Evolutionary conservation across 2,329 filamentous ascomycete species (phyloP).

Genomic region (Tricladium varicosporioides): DNA sequence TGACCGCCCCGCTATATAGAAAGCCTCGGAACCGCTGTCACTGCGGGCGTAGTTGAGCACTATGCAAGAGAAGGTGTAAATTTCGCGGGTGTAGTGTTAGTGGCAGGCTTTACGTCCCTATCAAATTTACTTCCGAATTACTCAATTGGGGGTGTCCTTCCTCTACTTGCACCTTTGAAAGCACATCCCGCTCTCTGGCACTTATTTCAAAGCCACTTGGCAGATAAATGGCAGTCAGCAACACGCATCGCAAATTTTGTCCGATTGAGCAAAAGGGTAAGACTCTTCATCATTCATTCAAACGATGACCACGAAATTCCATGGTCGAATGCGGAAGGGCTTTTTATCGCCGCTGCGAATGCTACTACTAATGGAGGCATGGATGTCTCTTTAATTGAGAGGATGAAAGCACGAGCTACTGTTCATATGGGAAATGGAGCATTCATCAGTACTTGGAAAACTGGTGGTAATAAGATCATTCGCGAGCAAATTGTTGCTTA

Average conservation of each 20-base stretch:
- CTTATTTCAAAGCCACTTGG: constrained; percentile 59
- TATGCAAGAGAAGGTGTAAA: constrained; percentile 59
- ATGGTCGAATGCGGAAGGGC: constrained; percentile 63
- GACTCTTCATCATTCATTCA: constrained; percentile 75
- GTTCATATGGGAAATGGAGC: constrained; percentile 33
- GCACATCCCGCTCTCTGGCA: constrained; percentile 62
- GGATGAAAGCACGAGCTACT: constrained; percentile 32
- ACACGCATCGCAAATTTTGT: constrained; percentile 61
- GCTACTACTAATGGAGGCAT: constrained; percentile 42
- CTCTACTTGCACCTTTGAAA: constrained; percentile 73
- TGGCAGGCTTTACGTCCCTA: constrained; percentile 76
- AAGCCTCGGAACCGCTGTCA: constrained; percentile 84
- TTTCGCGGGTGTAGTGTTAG: constrained; percentile 77
- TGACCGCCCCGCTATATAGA: no score
- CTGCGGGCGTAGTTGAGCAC: constrained; percentile 69
- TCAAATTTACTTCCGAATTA: constrained; percentile 72
- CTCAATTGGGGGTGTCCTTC: constrained; percentile 73
- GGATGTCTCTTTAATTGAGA: constrained; percentile 23
- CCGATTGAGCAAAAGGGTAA: constrained; percentile 51
- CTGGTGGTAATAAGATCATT: constrained; percentile 31
- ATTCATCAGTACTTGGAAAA: constrained; percentile 34
- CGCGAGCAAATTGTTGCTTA: constrained; percentile 32
- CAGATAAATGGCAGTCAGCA: constrained; percentile 80
- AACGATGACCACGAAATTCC: constrained; percentile 81
- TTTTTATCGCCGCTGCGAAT: constrained; percentile 60